Evolutionary conservation across 202 grass and related monocot species (phyloP).

Genomic region (Dendrocalamus latiflorus): DNA sequence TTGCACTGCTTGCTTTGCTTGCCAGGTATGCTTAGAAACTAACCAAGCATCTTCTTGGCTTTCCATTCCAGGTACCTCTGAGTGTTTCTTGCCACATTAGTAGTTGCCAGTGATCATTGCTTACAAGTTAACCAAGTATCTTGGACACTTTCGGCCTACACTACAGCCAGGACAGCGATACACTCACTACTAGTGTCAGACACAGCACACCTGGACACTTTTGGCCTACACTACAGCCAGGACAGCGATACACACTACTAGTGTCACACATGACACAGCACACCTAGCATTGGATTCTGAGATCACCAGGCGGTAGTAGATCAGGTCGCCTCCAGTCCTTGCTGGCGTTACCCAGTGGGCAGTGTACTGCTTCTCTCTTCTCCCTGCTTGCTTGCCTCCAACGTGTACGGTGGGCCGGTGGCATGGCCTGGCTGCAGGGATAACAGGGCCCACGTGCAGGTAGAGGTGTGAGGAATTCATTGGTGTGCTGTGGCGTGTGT

Average conservation of each 20-base stretch:
- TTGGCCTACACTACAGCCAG: no score
- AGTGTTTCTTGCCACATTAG: background rate
- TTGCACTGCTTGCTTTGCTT: background rate
- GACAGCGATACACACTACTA: background rate
- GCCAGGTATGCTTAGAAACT: background rate
- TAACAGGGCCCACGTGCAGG: background rate
- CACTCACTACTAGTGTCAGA: no score
- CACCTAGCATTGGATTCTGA: constrained; percentile 34
- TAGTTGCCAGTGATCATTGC: background rate
- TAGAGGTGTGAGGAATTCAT: background rate
- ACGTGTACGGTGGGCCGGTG: background rate
- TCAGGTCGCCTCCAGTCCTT: no score
- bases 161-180: no score
- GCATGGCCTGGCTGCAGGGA: background rate
- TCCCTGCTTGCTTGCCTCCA: background rate
- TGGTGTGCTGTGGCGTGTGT: background rate
- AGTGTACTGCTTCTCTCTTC: background rate
- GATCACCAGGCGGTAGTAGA: background rate
- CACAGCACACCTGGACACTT: no score
- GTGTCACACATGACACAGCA: background rate
- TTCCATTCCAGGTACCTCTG: constrained; percentile 6
- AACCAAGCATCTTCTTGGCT: background rate
- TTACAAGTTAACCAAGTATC: constrained; percentile 27
- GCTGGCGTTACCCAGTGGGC: no score
- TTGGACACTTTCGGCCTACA: background rate